Base-by-base conservation (phyloP, 495 filamentous ascomycete species). In the Neurospora tetraspora region DNA sequence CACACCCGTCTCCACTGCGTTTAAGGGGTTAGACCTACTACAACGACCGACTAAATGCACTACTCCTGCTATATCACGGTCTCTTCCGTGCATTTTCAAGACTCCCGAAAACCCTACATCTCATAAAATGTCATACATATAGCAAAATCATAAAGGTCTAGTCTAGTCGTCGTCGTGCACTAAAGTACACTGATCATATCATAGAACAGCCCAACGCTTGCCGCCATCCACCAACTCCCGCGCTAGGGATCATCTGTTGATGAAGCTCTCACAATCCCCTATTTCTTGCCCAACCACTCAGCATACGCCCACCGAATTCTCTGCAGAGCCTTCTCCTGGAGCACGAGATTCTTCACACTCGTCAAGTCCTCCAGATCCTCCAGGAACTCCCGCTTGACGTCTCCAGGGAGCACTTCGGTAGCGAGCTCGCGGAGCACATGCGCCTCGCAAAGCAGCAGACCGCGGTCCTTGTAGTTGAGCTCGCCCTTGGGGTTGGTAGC, bases 261-360 rank as follows among this genome's bases (percentile, higher is more conserved):
- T 45, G 42, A 20, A 45, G 42, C 18, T 45, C 42, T 45, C 8
- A 45, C 42, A 11, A 10, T 1, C 38, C 6, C 10, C 38, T 59
- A 40, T n/a, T 68, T 78, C 69, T 70, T 70, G 10, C 74, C 79
- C 39, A 94, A 79, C 89, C 90, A 96, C 77, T 90, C 91, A 9
- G 88, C 88, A 85, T 98, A 97, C 12, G 91, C 91, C 87, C 96
- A 98, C 71, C 91, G 85, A 73, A 98, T 92, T 73, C 96, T 87
- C 72, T 93, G 90, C 45, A 96, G 82, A 61, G 94, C 90, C 78
- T 87, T 90, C 74, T 89, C 84, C 82, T 97, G 94, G 71, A 86
- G 85, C 69, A 89, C 85, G 37, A 96, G 86, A 18, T 92, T 92
- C 71, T 91, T 88, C 68, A 94, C 85, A 78, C 97, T 91, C 14